Base-by-base conservation (phyloP, 2,329 filamentous ascomycete genomes). In the Byssochlamys sp. region DNA sequence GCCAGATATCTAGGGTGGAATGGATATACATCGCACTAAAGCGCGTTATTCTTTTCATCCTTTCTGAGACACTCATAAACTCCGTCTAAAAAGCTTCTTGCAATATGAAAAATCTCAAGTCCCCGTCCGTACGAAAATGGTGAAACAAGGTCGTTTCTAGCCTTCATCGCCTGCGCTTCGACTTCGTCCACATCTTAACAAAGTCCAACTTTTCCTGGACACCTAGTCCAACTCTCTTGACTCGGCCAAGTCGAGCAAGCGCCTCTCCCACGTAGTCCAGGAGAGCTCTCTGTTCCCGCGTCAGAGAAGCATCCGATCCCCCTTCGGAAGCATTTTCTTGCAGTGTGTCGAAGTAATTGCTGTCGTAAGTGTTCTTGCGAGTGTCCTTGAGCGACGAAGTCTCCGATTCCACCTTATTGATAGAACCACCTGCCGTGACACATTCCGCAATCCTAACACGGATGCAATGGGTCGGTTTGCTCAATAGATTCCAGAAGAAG, bases 401-500 rank as follows among this genome's bases (percentile, higher is more conserved):
- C 28, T 63, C 64, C 3, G 10, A 24, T 26, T 57, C 26, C 55
- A 14, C n/a, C n/a, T 62, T 62, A 48, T 67, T 65, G 52, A 61
- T 67, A 53, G 68, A 68, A 52, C 70, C 63, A 6, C 61, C 62
- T 7, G 62, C 62, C 2, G 51, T 55, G 3, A 91, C 82, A 0
- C 82, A 83, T 67, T 92, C 89, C 0, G 91, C 94, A 57, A 99
- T 91, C 54, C 94, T 84, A 11, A 97, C 92, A 26, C 91, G 85
- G 65, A 99, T 92, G 66, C 86, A 91, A 63, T 96, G 94, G 1
- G 89, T 95, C 0, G 91, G 89, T 53, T 87, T 84, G 50, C 88
- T 89, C 33, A 96, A 84, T 7, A 97, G 78, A 55, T 86, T 88
- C 91, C 91, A 99, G 7, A 96, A 69, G 71, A 96, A 96, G 1